A percentile compares a stretch with the other conserved stretches of the same genome.
phyloP scores from a whole-genome alignment of 306 rosid genomes.

The Pachyrhizus erosus region DNA sequence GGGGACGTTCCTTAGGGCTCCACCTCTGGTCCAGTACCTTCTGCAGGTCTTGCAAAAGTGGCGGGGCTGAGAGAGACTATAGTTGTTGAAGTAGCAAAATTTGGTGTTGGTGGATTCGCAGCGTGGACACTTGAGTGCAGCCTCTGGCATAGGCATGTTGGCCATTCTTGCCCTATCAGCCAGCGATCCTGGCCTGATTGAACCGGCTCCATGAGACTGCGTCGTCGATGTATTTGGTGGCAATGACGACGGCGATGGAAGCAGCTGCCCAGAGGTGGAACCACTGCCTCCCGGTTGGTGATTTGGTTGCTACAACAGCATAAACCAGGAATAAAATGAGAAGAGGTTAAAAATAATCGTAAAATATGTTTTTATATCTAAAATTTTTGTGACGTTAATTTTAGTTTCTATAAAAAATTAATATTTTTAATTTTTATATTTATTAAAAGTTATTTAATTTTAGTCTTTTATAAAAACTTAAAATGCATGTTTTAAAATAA shows the following conservation, averaged over 20 bases:
- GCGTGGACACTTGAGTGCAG: too few relatives aligned
- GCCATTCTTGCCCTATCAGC: slow-evolving; percentile 86
- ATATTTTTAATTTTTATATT: too few relatives aligned
- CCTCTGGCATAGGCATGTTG: slow-evolving; percentile 73
- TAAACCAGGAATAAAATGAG: not conserved
- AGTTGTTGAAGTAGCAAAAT: too few relatives aligned
- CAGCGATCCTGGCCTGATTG: slow-evolving; percentile 82
- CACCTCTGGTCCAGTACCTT: slow-evolving; percentile 89
- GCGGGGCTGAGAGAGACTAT: too few relatives aligned
- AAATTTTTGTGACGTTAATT: too few relatives aligned
- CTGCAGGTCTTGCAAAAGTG: too few relatives aligned
- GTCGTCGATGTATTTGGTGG: not conserved
- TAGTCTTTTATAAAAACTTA: too few relatives aligned
- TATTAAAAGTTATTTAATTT: too few relatives aligned
- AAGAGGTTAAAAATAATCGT: not conserved
- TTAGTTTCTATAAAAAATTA: too few relatives aligned
- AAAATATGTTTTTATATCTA: too few relatives aligned
- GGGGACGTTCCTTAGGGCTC: slow-evolving; percentile 77
- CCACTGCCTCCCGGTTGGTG: slow-evolving; percentile 41
- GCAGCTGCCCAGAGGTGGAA: slow-evolving; percentile 51
- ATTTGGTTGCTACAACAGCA: slow-evolving; percentile 46
- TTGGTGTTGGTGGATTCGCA: too few relatives aligned
- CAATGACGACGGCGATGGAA: slow-evolving; percentile 47
- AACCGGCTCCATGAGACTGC: slow-evolving; percentile 53
- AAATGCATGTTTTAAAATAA: too few relatives aligned